Base-by-base conservation (phyloP, 164 flowering plant genomes). In the Brasenia schreberi region DNA sequence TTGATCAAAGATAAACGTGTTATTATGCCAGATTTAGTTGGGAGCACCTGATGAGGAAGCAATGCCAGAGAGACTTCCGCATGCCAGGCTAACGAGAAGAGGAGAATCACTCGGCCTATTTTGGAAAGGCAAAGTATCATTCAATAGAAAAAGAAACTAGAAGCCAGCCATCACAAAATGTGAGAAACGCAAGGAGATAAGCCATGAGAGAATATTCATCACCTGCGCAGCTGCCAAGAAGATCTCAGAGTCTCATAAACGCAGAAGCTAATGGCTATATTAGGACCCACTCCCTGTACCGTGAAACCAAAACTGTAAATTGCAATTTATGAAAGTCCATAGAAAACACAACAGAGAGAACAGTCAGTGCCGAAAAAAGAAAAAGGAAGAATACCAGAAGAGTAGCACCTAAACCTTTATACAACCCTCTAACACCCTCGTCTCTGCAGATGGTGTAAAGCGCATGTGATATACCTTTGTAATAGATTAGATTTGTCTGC, bases 391-490 rank as follows among this genome's bases (percentile, higher is more conserved):
- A 65, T 87, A 90, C 96, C 91, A 87, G 77, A 63, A 90, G 76
- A 63, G 96, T 90, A 39, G 92, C 89, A 69, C 94, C 92, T 64
- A 90, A 86, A 66, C 93, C 96, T 81, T 90, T 90, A 77, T 90
- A 90, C 67, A 90, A 69, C 64, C 93, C 96, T 61, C 75, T 67
- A 65, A 77, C 18, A 39, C 93, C 93, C 75, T 90, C 93, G 16
- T 87, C 93, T 77, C 80, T 77, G 81, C 81, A 77, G 62, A 90
- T 87, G 65, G 89, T 87, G 49, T 63, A 72, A 70, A 90, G 83
- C 19, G 96, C 73, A 71, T 87, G 88, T 72, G 77, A 66, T 63
- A 90, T 80, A 63, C 93, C 93, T 72, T 77, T 74, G 72, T 90
- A 90, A 71, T 90, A 87, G 6, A 76, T 69, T 1, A 77, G 68